Conservation (phyloP, 345 rosid genomes). For the Eucalyptus virginea region DNA sequence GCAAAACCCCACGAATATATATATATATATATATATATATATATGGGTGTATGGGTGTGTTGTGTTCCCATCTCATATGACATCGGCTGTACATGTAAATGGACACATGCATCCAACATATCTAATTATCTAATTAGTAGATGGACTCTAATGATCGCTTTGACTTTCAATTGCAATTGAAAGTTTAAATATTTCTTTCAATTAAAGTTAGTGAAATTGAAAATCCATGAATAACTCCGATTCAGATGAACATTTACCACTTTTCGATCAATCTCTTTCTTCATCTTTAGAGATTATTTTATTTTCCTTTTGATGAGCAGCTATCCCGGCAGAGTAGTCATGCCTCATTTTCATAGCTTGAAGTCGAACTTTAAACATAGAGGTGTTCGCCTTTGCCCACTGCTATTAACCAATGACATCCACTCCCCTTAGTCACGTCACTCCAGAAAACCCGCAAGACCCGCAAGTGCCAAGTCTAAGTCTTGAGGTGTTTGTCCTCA, state of each 20-base stretch:
- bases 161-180: not conserved
- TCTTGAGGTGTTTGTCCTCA: not conserved
- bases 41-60: not conserved
- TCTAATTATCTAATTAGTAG: no score
- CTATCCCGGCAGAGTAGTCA: fast-evolving
- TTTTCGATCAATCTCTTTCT: not conserved
- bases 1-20: no score
- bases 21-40: no score
- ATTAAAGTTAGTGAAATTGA: no score
- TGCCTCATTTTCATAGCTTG: not conserved
- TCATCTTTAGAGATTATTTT: not conserved
- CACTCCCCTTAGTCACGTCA: not conserved
- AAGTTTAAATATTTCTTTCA: not conserved
- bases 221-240: not conserved
- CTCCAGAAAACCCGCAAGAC: not conserved
- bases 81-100: fast-evolving
- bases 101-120: not conserved
- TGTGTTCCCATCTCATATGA: not conserved
- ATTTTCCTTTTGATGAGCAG: no score
- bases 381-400: not conserved
- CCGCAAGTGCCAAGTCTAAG: not conserved
- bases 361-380: not conserved
- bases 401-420: not conserved
- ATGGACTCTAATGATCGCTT: no score
- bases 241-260: not conserved